Percentiles rank a stretch among this genome's conserved stretches.
Conservation (phyloP, 305 asterid genomes). For the Striga hermonthica region DNA sequence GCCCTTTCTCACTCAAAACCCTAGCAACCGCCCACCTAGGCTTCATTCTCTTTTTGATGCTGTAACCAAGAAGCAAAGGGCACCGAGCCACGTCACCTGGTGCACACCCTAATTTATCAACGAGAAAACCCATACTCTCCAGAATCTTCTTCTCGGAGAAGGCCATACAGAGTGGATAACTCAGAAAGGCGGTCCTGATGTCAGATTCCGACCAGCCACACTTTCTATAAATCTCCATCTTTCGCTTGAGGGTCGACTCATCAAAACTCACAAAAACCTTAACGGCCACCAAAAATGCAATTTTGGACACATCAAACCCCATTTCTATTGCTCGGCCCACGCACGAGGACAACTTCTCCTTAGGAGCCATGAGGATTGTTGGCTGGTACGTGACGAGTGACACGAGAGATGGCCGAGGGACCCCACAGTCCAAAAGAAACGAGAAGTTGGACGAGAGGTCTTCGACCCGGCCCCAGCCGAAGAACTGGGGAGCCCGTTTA, state of each 20-base stretch:
- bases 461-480: not conserved
- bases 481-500: not conserved
- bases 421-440: not conserved
- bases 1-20: not conserved
- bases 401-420: not conserved
- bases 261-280: not conserved
- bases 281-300: not conserved
- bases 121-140: not conserved
- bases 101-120: not conserved
- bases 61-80: not conserved
- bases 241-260: not conserved
- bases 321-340: not conserved
- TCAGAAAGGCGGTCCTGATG: not conserved
- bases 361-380: not conserved
- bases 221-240: not conserved
- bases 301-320: not conserved
- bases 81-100: not conserved
- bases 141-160: not conserved
- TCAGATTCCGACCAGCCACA: slow-evolving; percentile 2
- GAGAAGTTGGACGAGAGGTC: slow-evolving; percentile 15
- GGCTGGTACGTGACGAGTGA: not conserved
- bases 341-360: not conserved
- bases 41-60: not conserved
- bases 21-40: not conserved
- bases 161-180: not conserved